These are phyloP conservation scores for Picea abies DNA, from an alignment of 83 land plant species.

Conservation along the genomic window DNA sequence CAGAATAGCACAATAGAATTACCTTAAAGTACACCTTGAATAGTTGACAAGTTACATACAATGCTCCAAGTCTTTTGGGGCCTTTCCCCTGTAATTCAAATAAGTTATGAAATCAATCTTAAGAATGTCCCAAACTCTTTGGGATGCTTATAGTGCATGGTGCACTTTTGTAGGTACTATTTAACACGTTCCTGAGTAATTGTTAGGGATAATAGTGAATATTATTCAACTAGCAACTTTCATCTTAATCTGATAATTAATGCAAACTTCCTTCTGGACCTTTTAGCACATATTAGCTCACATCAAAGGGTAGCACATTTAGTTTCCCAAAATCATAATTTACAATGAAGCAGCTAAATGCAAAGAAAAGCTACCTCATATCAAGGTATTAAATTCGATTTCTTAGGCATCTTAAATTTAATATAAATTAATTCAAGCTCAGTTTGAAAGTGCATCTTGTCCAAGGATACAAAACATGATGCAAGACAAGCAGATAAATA, in stretches of 20 bases:
- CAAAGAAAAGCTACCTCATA: not conserved
- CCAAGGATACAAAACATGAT: too few relatives aligned
- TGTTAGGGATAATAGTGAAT: not conserved
- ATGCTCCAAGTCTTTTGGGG: conserved; percentile 96
- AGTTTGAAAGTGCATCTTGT: not conserved
- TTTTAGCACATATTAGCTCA: too few relatives aligned
- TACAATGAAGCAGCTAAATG: not conserved
- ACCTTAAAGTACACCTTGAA: conserved; percentile 99
- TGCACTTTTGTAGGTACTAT: not conserved
- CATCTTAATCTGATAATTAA: not conserved
- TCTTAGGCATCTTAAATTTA: not conserved
- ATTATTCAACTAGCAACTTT: not conserved
- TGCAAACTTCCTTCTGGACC: not conserved
- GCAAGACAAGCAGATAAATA: too few relatives aligned
- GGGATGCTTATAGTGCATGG: not conserved
- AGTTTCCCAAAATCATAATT: not conserved
- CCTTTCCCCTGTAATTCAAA: conserved; percentile 84
- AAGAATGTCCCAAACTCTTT: not conserved
- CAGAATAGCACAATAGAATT: not conserved
- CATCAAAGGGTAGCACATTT: not conserved
- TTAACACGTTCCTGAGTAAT: not conserved
- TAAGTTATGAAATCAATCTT: not conserved
- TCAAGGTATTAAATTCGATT: not conserved
- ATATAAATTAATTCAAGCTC: not conserved
- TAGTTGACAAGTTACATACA: conserved; percentile 96